A percentile compares a stretch with the other conserved stretches of the same genome.
Conservation (phyloP, 306 rosid genomes). For the Myrica gale region DNA sequence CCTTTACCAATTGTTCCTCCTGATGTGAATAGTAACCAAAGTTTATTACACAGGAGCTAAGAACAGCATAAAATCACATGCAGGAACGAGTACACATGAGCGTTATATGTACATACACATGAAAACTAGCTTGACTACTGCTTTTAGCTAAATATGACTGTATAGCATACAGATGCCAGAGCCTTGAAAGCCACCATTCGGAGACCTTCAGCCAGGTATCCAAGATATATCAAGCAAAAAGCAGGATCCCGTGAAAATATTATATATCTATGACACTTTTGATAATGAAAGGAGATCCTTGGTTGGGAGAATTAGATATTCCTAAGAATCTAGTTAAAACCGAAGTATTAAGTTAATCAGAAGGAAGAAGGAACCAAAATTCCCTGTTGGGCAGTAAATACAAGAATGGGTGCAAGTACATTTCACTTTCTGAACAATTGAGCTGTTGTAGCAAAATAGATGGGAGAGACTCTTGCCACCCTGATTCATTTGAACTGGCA, state of each 20-base stretch:
- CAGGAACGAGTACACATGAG: too few relatives aligned
- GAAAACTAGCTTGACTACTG: conserved; percentile 11
- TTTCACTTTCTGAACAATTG: background rate
- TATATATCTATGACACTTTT: background rate
- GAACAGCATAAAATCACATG: background rate
- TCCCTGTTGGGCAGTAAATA: background rate
- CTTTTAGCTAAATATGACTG: background rate
- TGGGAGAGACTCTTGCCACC: background rate
- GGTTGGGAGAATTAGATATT: background rate
- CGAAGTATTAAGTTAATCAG: background rate
- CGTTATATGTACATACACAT: too few relatives aligned
- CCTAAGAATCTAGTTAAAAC: background rate
- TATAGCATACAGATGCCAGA: background rate
- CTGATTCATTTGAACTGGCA: conserved; percentile 3
- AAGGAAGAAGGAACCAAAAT: background rate
- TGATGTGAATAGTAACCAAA: conserved; percentile 29
- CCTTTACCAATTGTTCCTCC: conserved; percentile 83
- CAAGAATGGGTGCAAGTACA: background rate
- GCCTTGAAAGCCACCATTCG: background rate
- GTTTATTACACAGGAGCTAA: conserved; percentile 5
- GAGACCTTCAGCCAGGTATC: background rate
- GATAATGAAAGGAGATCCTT: background rate
- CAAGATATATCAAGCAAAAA: background rate
- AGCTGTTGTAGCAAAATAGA: background rate
- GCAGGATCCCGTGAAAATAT: background rate